A percentile compares a stretch with the other conserved stretches of the same genome.
Conservation (phyloP, 257 asterid genomes). For the Catharanthus roseus region DNA sequence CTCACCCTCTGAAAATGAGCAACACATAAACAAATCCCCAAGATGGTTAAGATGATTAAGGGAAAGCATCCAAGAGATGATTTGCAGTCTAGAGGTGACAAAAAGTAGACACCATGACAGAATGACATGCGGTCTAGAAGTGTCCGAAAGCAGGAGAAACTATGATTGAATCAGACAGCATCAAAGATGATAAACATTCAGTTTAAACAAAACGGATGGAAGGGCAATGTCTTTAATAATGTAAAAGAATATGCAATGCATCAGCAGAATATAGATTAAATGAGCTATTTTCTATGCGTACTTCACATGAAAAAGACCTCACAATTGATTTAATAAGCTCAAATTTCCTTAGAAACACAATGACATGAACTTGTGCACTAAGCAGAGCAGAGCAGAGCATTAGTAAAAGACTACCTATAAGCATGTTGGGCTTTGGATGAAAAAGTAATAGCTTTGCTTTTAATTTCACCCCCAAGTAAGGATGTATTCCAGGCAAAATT, state of each 20-base stretch:
- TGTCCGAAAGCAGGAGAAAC: background rate
- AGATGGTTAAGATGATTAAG: background rate
- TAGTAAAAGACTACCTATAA: conserved; percentile 41
- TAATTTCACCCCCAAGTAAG: conserved; percentile 56
- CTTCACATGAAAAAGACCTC: background rate
- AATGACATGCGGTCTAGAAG: background rate
- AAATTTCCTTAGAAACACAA: no score
- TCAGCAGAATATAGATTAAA: background rate
- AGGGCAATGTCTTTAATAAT: background rate
- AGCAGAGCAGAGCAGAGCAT: background rate
- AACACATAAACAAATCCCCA: background rate
- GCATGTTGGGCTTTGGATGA: conserved; percentile 59
- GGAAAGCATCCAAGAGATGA: background rate
- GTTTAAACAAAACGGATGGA: no score
- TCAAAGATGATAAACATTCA: background rate
- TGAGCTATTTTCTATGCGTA: background rate
- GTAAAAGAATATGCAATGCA: background rate
- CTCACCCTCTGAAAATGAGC: conserved; percentile 57
- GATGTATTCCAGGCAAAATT: conserved; percentile 61
- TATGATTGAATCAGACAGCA: background rate
- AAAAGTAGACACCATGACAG: background rate
- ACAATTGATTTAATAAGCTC: background rate
- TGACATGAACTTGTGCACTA: background rate
- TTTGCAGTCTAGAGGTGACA: background rate
- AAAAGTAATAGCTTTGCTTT: conserved; percentile 56